Percentiles rank a stretch among this genome's conserved stretches.
phyloP scores from a whole-genome alignment of 2,329 filamentous ascomycete genomes.

The Eutypa lata region DNA sequence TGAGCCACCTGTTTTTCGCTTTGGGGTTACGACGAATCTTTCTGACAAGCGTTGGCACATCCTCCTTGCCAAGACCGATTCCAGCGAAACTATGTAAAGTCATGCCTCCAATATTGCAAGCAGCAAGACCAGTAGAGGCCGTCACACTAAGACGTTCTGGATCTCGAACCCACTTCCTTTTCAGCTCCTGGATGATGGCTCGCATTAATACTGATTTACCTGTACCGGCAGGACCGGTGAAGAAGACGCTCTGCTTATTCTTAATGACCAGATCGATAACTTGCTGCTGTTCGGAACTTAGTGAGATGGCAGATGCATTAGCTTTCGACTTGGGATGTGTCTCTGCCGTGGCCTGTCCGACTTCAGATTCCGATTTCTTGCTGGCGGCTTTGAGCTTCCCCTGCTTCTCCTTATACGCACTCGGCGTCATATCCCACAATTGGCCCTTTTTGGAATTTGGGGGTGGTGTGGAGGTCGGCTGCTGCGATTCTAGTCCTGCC shows the following conservation, averaged over 20 bases:
- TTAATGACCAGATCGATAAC: slow-evolving; percentile 82
- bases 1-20: slow-evolving; percentile 83
- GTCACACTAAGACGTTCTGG: slow-evolving; percentile 88
- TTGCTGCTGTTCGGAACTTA: slow-evolving; percentile 83
- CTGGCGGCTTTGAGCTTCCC: slow-evolving; percentile 67
- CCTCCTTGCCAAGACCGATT: slow-evolving; percentile 91
- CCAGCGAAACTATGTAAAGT: slow-evolving; percentile 95
- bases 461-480: slow-evolving; percentile 30
- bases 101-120: slow-evolving; percentile 94
- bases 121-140: slow-evolving; percentile 90
- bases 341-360: slow-evolving; percentile 41
- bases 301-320: slow-evolving; percentile 56
- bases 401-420: slow-evolving; percentile 73
- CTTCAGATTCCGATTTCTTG: slow-evolving; percentile 43
- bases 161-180: slow-evolving; percentile 71
- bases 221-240: slow-evolving; percentile 93
- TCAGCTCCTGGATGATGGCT: slow-evolving; percentile 80
- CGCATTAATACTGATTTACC: slow-evolving; percentile 96
- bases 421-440: slow-evolving; percentile 72
- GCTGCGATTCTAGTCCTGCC: slow-evolving; percentile 21
- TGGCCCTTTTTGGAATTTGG: slow-evolving; percentile 32
- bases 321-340: slow-evolving; percentile 32
- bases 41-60: slow-evolving; percentile 73
- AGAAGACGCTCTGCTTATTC: slow-evolving; percentile 85
- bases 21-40: slow-evolving; percentile 90